Percentiles rank a stretch among this genome's conserved stretches.
These are phyloP conservation scores for Cynanchum wilfordii DNA, from an alignment of 257 asterid species.

Conservation along the genomic window DNA sequence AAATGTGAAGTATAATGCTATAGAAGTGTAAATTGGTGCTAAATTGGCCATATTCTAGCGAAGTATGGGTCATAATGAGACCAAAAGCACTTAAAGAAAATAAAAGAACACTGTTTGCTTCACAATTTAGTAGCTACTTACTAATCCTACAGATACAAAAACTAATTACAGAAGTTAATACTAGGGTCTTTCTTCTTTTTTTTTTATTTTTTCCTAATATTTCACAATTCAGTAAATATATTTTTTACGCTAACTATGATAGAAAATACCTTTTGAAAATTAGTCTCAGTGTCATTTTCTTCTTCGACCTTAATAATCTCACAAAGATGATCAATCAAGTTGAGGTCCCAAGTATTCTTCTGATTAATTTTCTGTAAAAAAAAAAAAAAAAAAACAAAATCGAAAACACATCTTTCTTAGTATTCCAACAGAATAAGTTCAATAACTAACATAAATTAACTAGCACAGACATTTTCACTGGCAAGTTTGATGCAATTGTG, in stretches of 20 bases:
- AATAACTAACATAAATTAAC: not conserved
- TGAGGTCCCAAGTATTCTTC: conserved; percentile 96
- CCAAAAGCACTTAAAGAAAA: not conserved
- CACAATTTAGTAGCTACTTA: not conserved
- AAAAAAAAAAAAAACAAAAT: not conserved
- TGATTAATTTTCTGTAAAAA: conserved; percentile 77
- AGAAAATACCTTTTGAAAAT: conserved; percentile 72
- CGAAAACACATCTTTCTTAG: not conserved
- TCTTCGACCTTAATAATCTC: conserved; percentile 78
- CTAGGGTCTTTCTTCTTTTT: no score
- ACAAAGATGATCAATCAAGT: conserved; percentile 77
- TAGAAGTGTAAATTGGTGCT: not conserved
- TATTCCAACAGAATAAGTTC: not conserved
- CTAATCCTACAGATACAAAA: not conserved
- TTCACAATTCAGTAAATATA: not conserved
- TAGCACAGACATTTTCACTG: conserved; percentile 63
- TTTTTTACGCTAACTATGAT: not conserved
- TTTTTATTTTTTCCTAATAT: not conserved
- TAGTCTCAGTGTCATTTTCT: conserved; percentile 76
- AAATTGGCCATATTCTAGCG: not conserved
- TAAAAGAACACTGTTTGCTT: not conserved
- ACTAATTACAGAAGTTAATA: not conserved
- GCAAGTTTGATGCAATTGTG: conserved; percentile 95
- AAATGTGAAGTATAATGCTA: not conserved
- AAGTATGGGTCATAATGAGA: not conserved